Evolutionary conservation across 129 eudicot species (phyloP), one percentile per base, ranked within the genome.

Genomic region (Sambucus nigra): DNA sequence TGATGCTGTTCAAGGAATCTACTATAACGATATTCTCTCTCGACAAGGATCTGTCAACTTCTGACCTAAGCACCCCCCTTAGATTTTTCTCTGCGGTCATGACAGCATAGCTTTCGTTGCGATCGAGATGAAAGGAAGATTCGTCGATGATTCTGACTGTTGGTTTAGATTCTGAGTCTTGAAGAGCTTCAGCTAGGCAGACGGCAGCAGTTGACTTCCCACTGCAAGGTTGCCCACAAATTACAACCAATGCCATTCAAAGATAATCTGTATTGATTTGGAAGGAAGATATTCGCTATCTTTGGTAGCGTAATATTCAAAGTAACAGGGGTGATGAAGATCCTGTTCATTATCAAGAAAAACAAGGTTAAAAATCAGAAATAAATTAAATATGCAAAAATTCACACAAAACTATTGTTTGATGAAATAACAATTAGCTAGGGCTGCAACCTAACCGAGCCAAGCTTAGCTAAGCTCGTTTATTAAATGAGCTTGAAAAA

Each of bases 171-270:
- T 86, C 99, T 11, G 69, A 31, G 25, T 77, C 89, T 47, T 71
- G 66, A 0, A 91, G 84, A 44, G 95, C 86, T 75, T 86, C 99
- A 0, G 87, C 53, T 5, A 91, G 69, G 68, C 74, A 76, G 44
- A 72, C 59, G 45, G 94, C 94, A 42, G 95, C 87, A 25, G 35
- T 91, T 67, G 99, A 91, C 63, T 91, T 91, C 26, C 99, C 99
- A 53, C 99, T 77, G 64, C 99, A 82, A 19, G 99, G 99, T 71
- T 82, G 95, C 55, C 99, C 99, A 65, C 94, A 91, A 22, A 91
- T 77, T 46, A 91, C 78, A 60, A 91, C 95, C 69, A 91, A 73
- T 32, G 99, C 99, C 99, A 91, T 91, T 69, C 45, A 47, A 25
- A 47, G 53, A 2, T 27, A 17, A 15, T 46, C 47, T 42, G 22